phyloP scores from a whole-genome alignment of 345 rosid genomes.

The Lagerstroemia speciosa region DNA sequence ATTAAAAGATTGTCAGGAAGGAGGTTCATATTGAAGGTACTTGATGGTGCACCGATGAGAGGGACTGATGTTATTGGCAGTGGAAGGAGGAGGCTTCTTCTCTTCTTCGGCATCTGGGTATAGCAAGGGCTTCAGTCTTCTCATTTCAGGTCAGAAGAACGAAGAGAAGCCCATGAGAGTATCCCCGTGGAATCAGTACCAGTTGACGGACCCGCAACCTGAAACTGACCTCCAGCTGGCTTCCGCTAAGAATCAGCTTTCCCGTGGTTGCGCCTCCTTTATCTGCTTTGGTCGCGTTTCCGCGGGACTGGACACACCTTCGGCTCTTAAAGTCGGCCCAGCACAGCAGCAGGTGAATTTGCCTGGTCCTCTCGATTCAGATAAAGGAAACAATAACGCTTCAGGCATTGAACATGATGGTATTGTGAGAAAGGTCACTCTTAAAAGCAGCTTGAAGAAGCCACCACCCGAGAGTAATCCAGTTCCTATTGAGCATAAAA shows the following conservation, averaged over 20 bases:
- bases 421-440: conserved; percentile 32
- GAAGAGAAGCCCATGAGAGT: conserved; percentile 93
- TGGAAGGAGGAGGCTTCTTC: conserved; percentile 98
- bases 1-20: neutral
- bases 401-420: conserved; percentile 32
- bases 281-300: conserved; percentile 87
- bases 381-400: conserved; percentile 25
- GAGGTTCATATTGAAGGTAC: conserved; percentile 5
- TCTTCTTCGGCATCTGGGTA: conserved; percentile 95
- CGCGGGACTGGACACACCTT: conserved; percentile 64
- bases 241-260: conserved; percentile 64
- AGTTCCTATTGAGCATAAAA: conserved; percentile 29
- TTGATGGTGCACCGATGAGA: conserved; percentile 41
- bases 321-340: conserved; percentile 77
- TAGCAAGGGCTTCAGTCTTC: conserved; percentile 83
- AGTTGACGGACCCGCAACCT: conserved; percentile 78
- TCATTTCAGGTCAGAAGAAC: conserved; percentile 68
- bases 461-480: conserved; percentile 25
- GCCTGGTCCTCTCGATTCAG: conserved; percentile 41
- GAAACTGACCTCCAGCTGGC: conserved; percentile 87
- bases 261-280: conserved; percentile 83
- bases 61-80: conserved; percentile 90
- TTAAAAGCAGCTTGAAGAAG: conserved; percentile 83
- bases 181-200: conserved; percentile 90
- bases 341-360: conserved; percentile 43